These are phyloP conservation scores for Lactifluus pinguis DNA, from an alignment of 768 basidiomycete genomes.

Conservation along the genomic window DNA sequence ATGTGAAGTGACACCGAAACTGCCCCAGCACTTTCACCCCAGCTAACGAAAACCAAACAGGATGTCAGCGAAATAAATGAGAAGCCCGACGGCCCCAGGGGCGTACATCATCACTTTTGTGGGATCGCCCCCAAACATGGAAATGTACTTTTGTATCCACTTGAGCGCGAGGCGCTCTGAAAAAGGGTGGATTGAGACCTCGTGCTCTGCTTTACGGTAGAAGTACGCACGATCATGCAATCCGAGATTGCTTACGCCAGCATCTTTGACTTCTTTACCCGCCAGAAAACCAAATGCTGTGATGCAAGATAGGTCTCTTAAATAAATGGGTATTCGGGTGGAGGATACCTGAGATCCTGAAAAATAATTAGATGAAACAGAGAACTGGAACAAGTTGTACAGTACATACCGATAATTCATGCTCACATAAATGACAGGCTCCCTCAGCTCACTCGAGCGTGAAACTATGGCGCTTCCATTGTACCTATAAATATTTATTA, in stretches of 20 bases:
- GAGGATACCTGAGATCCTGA: conserved; percentile 3
- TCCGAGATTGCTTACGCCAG: conserved; percentile 18
- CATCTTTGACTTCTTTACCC: conserved; percentile 22
- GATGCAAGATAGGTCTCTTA: not conserved
- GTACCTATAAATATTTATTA: not conserved
- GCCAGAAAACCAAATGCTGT: conserved; percentile 43
- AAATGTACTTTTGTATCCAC: conserved; percentile 61
- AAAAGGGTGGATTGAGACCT: not conserved
- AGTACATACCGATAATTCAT: no score
- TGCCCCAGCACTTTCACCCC: conserved; percentile 47
- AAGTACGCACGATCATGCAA: conserved; percentile 47
- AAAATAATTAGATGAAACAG: not conserved
- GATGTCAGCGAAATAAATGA: not conserved
- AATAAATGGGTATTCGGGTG: not conserved
- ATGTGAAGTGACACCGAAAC: conserved; percentile 37
- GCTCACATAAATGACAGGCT: no score
- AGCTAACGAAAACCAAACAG: conserved; percentile 22
- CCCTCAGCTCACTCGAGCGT: no score
- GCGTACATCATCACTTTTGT: conserved; percentile 47
- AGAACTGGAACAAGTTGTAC: no score
- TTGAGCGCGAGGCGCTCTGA: conserved; percentile 49
- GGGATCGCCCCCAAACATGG: conserved; percentile 54
- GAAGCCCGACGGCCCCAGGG: not conserved
- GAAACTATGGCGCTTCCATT: not conserved
- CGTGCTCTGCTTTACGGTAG: not conserved